phyloP scores from a whole-genome alignment of 1,284 basidiomycete genomes.

The Sporisorium reilianum region DNA sequence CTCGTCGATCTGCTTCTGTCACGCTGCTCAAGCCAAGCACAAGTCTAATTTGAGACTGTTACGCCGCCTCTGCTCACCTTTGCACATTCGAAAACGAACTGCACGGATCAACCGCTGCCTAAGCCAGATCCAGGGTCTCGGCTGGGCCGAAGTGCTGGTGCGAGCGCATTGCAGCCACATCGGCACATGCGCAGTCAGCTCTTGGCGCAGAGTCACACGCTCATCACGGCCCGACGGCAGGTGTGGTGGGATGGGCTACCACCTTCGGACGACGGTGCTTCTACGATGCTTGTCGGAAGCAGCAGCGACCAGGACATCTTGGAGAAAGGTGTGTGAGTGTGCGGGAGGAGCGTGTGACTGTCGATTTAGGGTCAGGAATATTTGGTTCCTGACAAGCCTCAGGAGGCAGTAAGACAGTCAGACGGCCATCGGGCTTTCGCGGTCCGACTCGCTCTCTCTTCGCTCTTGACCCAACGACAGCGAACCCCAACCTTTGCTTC shows the following conservation, averaged over 20 bases:
- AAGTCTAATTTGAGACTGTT: background rate
- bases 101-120: slow-evolving; percentile 17
- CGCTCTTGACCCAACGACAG: background rate
- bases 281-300: no score
- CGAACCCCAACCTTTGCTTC: slow-evolving; percentile 2
- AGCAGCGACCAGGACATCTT: no score
- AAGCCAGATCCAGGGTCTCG: background rate
- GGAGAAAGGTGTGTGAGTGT: background rate
- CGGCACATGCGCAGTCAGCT: background rate
- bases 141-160: slow-evolving; percentile 5
- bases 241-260: no score
- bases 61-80: background rate
- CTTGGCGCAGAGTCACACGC: slow-evolving; percentile 4
- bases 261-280: no score
- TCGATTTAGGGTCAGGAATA: background rate
- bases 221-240: slow-evolving; percentile 1
- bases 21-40: background rate
- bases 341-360: no score
- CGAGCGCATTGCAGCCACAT: background rate
- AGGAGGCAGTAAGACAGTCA: background rate
- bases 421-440: slow-evolving; percentile 6
- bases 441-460: no score
- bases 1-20: background rate
- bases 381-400: background rate
- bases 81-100: background rate